Evolutionary conservation across 2,329 filamentous ascomycete genomes (phyloP), one percentile per base, ranked within the genome.

Genomic region (Capronia epimyces): DNA sequence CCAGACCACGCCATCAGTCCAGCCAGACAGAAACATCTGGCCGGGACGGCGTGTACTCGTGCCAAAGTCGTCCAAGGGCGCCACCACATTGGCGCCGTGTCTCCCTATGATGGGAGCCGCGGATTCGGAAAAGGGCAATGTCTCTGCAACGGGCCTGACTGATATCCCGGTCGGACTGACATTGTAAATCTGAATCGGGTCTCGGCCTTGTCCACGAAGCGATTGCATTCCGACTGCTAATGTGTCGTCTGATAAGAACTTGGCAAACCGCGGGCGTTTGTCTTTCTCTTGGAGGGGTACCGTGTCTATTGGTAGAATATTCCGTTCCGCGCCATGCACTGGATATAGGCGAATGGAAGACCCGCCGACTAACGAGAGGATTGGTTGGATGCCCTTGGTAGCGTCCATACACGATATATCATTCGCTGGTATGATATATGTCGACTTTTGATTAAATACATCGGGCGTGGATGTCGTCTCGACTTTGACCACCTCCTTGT

Each of bases 11-110:
- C 79, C 77, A 61, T 83, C 79, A 45, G 79, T 79, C 63, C 78
- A 80, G 7, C 80, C 80, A 25, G 77, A 77, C 1, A 84, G 66
- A 52, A 84, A 83, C 0, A 79, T 65, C 41, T 78, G 66, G 2
- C 76, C 75, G 3, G 69, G 58, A 15, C 62, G 64, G 9, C 64
- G 66, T 20, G 55, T 52, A 3, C 55, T 62, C 9, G 52, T 50
- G 1, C 56, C 53, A 15, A 53, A 36, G 18, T 59, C 52, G 44
- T 64, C 60, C 12, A 73, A 60, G 16, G 69, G 66, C 12, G 65
- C 64, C 36, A 74, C 67, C 54, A 62, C 62, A 56, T 69, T 64
- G 43, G 71, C 58, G 43, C 63, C 62, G 22, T 63, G 53, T 32
- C 56, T 47, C 20, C 45, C 16, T 13, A 42, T 18, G 62, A 64